Base-by-base conservation (phyloP, 345 rosid genomes). In the Diplotaxis tenuifolia region DNA sequence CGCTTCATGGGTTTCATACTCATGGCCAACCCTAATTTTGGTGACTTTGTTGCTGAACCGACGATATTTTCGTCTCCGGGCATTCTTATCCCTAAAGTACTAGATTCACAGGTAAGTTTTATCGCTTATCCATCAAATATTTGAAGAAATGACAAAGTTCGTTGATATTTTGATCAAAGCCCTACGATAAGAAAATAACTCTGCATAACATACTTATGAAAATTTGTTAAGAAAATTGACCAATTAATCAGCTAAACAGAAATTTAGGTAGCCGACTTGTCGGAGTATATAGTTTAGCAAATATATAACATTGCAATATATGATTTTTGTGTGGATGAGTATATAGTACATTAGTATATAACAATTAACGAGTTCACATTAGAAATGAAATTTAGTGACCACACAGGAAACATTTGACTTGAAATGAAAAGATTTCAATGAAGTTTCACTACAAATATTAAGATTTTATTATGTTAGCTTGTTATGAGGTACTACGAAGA, bases 11-110 rank as follows among this genome's bases (percentile, higher is more conserved):
- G 95, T 9, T 93, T 93, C 59, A 75, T 78, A 71, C 74, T 94
- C 11, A 75, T 85, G 5, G 97, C 98, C 7, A 86, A 82, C 70
- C 86, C 90, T 27, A 52, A 7, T 5, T 88, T 82, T 10, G 95
- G 96, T 0, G 87, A 89, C 75, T 88, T 77, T 77, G 62, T 86
- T 3, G 95, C 87, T 0, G 93, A 91, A 65, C 90, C 95, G 0
- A 68, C 88, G 8, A 89, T 86, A 31, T 82, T 79, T 38, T 25
- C 83, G 7, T 23, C 75, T 74, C 79, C 96, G 3, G 95, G 90
- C 50, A 83, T 87, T 45, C 68, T 89, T 68, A 80, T 94, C 25
- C 87, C 96, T 3, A 85, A 76, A 71, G 86, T 84, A 38, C 66
- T 82, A 36, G 88, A 83, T 77, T 76, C 91, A 9, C 84, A 84